These are phyloP conservation scores for Citrullus colocynthis DNA, from an alignment of 306 rosid genomes.

Conservation along the genomic window DNA sequence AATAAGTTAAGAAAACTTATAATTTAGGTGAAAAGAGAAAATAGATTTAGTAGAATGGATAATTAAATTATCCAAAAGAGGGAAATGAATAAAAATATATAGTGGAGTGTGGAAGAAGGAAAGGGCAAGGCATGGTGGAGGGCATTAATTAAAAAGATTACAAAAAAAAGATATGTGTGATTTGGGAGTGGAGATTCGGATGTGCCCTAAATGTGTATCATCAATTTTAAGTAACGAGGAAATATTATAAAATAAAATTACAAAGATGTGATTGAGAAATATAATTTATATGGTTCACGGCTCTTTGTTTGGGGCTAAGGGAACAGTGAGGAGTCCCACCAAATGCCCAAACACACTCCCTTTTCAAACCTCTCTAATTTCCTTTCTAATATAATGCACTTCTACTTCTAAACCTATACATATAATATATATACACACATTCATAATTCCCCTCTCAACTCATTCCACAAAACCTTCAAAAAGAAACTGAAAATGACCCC, in stretches of 20 bases:
- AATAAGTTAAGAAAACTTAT: too few relatives aligned
- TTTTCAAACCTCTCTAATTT: constrained; percentile 27
- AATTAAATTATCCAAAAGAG: too few relatives aligned
- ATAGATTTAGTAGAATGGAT: too few relatives aligned
- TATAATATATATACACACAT: too few relatives aligned
- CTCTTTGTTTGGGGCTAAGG: constrained; percentile 82
- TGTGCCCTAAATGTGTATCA: constrained; percentile 9
- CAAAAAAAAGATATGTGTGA: neutral
- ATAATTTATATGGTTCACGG: constrained; percentile 30
- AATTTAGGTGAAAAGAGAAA: too few relatives aligned
- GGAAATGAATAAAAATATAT: too few relatives aligned
- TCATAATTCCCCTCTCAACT: neutral
- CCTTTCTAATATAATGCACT: constrained; percentile 16
- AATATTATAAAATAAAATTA: neutral
- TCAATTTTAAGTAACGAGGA: neutral
- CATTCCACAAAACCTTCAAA: neutral
- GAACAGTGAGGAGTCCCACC: constrained; percentile 60
- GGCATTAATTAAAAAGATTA: neutral
- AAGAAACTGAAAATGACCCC: neutral
- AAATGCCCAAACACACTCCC: constrained; percentile 19
- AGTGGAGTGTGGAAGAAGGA: neutral
- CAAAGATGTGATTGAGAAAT: neutral
- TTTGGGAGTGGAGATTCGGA: neutral
- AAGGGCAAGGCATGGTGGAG: constrained; percentile 2
- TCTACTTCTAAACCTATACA: neutral